phyloP scores from a whole-genome alignment of 805 yeast genomes.

The Maudiozyma barnettii region DNA sequence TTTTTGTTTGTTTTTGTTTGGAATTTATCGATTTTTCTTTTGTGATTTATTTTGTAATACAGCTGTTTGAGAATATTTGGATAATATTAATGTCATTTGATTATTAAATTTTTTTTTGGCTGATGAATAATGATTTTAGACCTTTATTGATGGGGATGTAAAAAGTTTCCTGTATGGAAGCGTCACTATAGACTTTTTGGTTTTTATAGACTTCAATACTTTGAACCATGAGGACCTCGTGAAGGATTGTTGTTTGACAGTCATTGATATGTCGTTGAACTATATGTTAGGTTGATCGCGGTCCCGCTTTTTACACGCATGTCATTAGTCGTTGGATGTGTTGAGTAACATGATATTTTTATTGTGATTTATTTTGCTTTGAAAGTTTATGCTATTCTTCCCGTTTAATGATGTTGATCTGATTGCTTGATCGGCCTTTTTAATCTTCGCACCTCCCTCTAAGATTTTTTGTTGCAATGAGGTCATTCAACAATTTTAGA shows the following conservation, averaged over 20 bases:
- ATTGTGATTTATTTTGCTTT: conserved; percentile 4
- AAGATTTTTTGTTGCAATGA: conserved; percentile 14
- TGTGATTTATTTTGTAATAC: background rate
- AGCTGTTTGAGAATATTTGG: conserved; percentile 1
- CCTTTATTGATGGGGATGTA: conserved; percentile 1
- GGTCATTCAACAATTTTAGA: conserved; percentile 17
- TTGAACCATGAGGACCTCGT: background rate
- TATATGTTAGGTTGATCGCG: conserved; percentile 22
- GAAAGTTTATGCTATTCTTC: no score
- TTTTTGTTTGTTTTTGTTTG: background rate
- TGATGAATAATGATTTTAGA: background rate
- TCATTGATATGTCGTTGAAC: conserved; percentile 8
- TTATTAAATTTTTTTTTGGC: background rate
- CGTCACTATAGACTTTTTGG: background rate
- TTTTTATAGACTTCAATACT: background rate
- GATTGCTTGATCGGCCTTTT: conserved; percentile 26
- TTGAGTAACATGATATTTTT: background rate
- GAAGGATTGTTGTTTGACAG: background rate
- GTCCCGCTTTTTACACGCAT: conserved; percentile 18
- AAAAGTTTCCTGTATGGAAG: background rate
- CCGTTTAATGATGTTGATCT: conserved; percentile 1
- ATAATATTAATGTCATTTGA: background rate
- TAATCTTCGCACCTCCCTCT: conserved; percentile 16
- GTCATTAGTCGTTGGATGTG: background rate
- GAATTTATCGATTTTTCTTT: background rate